These are phyloP conservation scores for Lactarius hengduanensis DNA, from an alignment of 768 basidiomycete genomes.

Conservation along the genomic window DNA sequence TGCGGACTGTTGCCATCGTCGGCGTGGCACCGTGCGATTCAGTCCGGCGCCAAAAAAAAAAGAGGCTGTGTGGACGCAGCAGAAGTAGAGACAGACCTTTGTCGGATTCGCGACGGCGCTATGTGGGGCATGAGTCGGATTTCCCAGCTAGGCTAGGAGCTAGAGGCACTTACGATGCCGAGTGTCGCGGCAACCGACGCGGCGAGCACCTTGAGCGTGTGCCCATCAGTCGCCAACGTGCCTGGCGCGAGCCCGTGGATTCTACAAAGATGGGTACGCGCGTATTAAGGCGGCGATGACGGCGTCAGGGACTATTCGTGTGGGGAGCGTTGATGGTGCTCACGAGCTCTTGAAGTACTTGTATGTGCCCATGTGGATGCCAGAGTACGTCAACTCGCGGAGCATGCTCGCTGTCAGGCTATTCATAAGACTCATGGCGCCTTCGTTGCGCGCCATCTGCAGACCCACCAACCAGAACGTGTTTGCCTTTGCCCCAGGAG, in stretches of 20 bases:
- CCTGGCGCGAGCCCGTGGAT: slow-evolving; percentile 32
- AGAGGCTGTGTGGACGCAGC: neutral
- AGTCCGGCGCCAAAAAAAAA: neutral
- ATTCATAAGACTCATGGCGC: slow-evolving; percentile 34
- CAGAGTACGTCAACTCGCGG: slow-evolving; percentile 39
- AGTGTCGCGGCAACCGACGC: slow-evolving; percentile 37
- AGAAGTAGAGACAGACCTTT: slow-evolving; percentile 32
- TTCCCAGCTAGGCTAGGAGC: neutral
- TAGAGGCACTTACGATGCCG: slow-evolving; percentile 34
- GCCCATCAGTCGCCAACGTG: slow-evolving; percentile 34
- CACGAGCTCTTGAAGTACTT: slow-evolving; percentile 41
- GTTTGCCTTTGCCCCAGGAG: slow-evolving; percentile 33
- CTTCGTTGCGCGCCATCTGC: slow-evolving; percentile 38
- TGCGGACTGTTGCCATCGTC: slow-evolving; percentile 34
- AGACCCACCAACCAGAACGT: slow-evolving; percentile 38
- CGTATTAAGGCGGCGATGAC: neutral
- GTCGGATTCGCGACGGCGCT: slow-evolving; percentile 39
- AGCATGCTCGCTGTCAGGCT: slow-evolving; percentile 39
- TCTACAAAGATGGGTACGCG: slow-evolving; percentile 24
- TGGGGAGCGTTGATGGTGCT: slow-evolving; percentile 8
- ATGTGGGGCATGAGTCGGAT: neutral
- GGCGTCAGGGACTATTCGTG: neutral
- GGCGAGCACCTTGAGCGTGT: slow-evolving; percentile 37
- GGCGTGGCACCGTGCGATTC: neutral
- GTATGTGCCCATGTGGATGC: slow-evolving; percentile 38